Conservation (phyloP, 176 grass and related monocot species). For the Eragrostis curvula region DNA sequence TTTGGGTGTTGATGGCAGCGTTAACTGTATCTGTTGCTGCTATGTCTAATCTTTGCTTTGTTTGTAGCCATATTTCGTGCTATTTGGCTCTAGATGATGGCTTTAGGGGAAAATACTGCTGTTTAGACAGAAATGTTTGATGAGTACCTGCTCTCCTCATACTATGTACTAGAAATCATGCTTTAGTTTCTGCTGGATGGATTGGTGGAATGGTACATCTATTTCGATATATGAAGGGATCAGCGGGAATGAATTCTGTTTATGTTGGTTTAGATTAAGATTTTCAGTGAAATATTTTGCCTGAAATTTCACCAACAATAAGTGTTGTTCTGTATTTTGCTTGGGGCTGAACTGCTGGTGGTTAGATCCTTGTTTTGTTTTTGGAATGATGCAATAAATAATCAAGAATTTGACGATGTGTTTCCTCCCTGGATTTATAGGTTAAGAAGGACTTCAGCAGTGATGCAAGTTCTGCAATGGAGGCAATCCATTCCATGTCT, state of each 20-base stretch:
- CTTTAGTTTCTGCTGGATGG: background rate
- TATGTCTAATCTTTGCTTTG: no score
- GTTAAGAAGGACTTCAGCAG: slow-evolving; percentile 78
- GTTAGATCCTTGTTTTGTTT: slow-evolving; percentile 5
- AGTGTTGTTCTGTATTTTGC: background rate
- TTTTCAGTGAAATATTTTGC: background rate
- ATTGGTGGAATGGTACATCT: background rate
- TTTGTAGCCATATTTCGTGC: no score
- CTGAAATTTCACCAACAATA: background rate
- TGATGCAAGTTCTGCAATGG: slow-evolving; percentile 54
- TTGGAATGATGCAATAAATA: background rate
- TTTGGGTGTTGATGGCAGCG: no score
- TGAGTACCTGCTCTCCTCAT: background rate
- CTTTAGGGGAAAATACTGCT: no score
- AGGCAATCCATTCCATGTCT: slow-evolving; percentile 52
- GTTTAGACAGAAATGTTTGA: slow-evolving; percentile 24
- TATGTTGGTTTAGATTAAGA: background rate
- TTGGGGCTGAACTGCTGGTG: background rate
- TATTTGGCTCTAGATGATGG: no score
- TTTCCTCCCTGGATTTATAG: slow-evolving; percentile 51
- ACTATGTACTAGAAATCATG: background rate
- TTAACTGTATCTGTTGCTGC: no score
- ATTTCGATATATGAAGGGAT: slow-evolving; percentile 2
- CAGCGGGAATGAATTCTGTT: background rate
- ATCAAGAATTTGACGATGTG: background rate